Base-by-base conservation (phyloP, 176 grass and related monocot genomes). In the Carex parvula region DNA sequence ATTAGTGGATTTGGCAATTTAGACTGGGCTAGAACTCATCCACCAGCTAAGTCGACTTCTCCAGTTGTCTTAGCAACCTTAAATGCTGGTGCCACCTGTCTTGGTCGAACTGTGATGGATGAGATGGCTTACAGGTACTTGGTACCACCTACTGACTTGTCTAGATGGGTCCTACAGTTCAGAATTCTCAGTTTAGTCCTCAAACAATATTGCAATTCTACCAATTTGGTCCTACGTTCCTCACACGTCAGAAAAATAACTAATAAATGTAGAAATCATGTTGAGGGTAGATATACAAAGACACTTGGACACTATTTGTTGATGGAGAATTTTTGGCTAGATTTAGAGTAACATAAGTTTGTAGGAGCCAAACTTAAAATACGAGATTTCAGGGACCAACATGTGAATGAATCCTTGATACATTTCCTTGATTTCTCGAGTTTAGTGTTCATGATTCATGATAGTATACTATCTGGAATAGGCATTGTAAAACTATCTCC, bases 51-150 rank as follows among this genome's bases (percentile, higher is more conserved):
- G 10, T 87, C 64, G 32, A 97, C 94, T 41, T 90, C 94, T 81
- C 88, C 88, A 15, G 87, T 92, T 73, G 92, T 97, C 46, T 55
- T 92, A 53, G 87, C 94, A 56, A 79, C 81, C 32, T 70, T 97
- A 14, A 84, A 78, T 78, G 94, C 94, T 21, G 94, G 92, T 17
- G 92, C 92, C 59, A 89, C 83, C 14, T 87, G 85, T 88, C 73
- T 94, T 64, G 94, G 92, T 56, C 94, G 86, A 82, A 94, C 94
- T 57, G 64, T 97, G 48, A 94, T 97, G 94, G 94, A 97, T 71
- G 94, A 97, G 89, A 92, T 97, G 92, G 92, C 94, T 44, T 97
- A 92, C 86, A 92, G 93, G 88, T 90, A 74, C 18, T 48, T 46
- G 8, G 71, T 54, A 54, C 71, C 21, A 53, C 20, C 11, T 52